Percentiles rank a stretch among this genome's conserved stretches.
Evolutionary conservation across 2,329 filamentous ascomycete genomes (phyloP).

Genomic region (Falciphora oryzae): DNA sequence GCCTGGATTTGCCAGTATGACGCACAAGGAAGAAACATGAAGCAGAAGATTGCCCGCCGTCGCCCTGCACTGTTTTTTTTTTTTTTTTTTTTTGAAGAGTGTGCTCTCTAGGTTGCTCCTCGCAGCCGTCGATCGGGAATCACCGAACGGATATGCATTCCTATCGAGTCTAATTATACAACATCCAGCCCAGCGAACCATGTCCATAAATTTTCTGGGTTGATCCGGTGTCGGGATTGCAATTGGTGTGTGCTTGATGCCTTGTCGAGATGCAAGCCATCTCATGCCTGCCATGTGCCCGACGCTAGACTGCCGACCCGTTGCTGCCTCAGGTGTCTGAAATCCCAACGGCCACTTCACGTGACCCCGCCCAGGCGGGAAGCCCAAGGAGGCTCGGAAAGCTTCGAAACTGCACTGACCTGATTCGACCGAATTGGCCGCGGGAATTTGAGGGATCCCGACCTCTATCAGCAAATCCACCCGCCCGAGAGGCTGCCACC

Average conservation of each 20-base stretch:
- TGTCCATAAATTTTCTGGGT: background rate
- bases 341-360: background rate
- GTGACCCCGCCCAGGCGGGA: background rate
- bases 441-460: slow-evolving; percentile 11
- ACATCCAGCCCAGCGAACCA: background rate
- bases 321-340: slow-evolving; percentile 4
- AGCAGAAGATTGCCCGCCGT: too few species aligned
- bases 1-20: background rate
- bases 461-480: background rate
- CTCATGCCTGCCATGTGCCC: too few species aligned
- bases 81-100: too few species aligned
- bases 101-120: background rate
- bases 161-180: background rate
- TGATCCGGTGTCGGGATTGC: background rate
- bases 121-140: background rate
- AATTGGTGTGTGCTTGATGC: too few species aligned
- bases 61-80: background rate
- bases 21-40: background rate
- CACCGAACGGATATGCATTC: background rate
- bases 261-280: too few species aligned
- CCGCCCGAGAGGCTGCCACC: background rate
- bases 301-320: too few species aligned
- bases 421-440: slow-evolving; percentile 9
- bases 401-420: slow-evolving; percentile 11
- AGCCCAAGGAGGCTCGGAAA: background rate